phyloP scores from a whole-genome alignment of 2,329 filamentous ascomycete genomes.

The Botrytis cinerea region DNA sequence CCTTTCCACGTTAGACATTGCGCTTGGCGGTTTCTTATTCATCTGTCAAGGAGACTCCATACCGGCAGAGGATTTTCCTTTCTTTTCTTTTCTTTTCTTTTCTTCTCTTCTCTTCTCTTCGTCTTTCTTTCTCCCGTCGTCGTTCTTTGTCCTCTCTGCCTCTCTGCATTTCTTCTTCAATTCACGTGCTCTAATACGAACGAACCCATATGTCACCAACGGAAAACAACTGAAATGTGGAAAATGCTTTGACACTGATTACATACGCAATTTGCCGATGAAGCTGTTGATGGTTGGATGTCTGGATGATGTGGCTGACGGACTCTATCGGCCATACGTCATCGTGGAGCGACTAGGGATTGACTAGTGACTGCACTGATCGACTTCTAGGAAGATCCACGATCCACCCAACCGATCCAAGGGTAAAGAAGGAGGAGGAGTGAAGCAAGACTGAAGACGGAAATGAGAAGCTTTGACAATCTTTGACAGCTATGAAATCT shows the following conservation, averaged over 20 bases:
- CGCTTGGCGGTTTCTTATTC: background rate
- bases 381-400: background rate
- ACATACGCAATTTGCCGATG: background rate
- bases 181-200: background rate
- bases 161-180: no score
- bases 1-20: background rate
- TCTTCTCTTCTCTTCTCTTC: no score
- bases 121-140: no score
- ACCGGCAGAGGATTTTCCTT: background rate
- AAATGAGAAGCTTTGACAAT: no score
- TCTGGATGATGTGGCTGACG: constrained; percentile 4
- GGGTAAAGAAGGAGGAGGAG: background rate
- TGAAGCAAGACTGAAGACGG: background rate
- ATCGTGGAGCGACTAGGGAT: background rate
- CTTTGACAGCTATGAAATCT: no score
- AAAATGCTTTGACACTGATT: constrained; percentile 1
- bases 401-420: background rate
- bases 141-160: no score
- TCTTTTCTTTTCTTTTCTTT: background rate
- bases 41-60: background rate
- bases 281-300: constrained; percentile 1
- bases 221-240: background rate
- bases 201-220: no score
- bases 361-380: background rate
- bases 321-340: background rate